phyloP scores from a whole-genome alignment of 2,329 filamentous ascomycete species.

The Trichoderma aggressivum region DNA sequence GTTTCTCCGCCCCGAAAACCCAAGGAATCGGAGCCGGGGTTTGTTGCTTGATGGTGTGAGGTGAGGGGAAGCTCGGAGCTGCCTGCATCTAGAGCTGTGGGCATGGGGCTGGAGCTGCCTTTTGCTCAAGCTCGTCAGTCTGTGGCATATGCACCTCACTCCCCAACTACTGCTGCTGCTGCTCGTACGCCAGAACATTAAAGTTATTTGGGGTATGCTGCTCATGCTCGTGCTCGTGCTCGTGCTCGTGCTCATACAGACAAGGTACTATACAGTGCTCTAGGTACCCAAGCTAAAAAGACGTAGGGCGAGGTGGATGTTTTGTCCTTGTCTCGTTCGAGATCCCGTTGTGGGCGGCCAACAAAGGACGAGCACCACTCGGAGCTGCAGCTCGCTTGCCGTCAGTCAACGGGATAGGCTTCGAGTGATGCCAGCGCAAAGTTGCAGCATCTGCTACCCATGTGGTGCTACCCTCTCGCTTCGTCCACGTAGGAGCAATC shows the following conservation, averaged over 20 bases:
- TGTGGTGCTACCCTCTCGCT: conserved; percentile 6
- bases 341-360: not conserved
- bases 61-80: not conserved
- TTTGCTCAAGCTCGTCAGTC: not conserved
- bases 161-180: not conserved
- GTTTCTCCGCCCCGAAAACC: not conserved
- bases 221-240: not conserved
- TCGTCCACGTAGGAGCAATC: not conserved
- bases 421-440: conserved; percentile 3
- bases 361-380: not conserved
- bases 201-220: not conserved
- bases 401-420: not conserved
- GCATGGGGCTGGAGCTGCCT: not conserved
- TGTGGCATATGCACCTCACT: not conserved
- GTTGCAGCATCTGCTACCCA: conserved; percentile 6
- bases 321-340: not conserved
- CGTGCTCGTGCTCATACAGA: not conserved
- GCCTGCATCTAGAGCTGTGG: not conserved
- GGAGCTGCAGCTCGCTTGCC: not conserved
- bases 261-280: not conserved
- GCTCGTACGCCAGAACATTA: not conserved
- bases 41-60: not conserved
- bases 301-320: not conserved
- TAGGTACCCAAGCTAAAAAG: not conserved
- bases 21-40: conserved; percentile 5